These are phyloP conservation scores for Groenewaldozyma tartarivorans DNA, from an alignment of 805 yeast species.

Conservation along the genomic window DNA sequence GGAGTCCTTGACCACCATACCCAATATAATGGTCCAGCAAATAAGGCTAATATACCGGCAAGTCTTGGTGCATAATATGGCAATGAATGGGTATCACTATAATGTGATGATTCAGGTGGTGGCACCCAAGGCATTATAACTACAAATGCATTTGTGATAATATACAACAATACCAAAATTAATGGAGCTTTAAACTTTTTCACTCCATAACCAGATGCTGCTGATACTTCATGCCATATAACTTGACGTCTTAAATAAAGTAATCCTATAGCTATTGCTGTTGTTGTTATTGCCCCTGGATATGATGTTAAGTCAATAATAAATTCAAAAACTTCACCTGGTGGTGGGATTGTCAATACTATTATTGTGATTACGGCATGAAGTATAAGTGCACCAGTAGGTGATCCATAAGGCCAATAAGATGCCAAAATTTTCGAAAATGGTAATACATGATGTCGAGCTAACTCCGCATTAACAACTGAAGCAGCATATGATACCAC, in stretches of 20 bases:
- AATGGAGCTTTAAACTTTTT: constrained; percentile 18
- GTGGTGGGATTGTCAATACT: constrained; percentile 49
- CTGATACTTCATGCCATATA: not conserved
- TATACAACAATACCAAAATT: constrained; percentile 29
- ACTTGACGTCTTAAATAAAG: constrained; percentile 35
- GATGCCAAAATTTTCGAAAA: constrained; percentile 38
- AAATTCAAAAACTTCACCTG: constrained; percentile 54
- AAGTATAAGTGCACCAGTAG: constrained; percentile 36
- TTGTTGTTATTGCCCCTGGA: constrained; percentile 53
- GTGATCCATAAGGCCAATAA: constrained; percentile 30
- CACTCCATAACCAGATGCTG: constrained; percentile 9
- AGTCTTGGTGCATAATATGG: constrained; percentile 54
- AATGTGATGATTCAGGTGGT: constrained; percentile 35
- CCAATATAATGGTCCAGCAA: constrained; percentile 37
- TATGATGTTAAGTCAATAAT: constrained; percentile 54
- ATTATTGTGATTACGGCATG: constrained; percentile 50
- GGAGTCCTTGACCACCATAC: constrained; percentile 17
- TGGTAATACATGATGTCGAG: constrained; percentile 41
- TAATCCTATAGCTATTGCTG: constrained; percentile 43
- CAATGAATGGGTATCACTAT: constrained; percentile 22
- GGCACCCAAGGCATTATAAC: constrained; percentile 50
- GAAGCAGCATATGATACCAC: constrained; percentile 57
- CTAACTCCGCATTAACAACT: constrained; percentile 49
- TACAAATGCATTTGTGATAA: constrained; percentile 39
- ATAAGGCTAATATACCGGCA: constrained; percentile 39